phyloP scores from a whole-genome alignment of 2,329 filamentous ascomycete genomes.

The Xylaria arbuscula region DNA sequence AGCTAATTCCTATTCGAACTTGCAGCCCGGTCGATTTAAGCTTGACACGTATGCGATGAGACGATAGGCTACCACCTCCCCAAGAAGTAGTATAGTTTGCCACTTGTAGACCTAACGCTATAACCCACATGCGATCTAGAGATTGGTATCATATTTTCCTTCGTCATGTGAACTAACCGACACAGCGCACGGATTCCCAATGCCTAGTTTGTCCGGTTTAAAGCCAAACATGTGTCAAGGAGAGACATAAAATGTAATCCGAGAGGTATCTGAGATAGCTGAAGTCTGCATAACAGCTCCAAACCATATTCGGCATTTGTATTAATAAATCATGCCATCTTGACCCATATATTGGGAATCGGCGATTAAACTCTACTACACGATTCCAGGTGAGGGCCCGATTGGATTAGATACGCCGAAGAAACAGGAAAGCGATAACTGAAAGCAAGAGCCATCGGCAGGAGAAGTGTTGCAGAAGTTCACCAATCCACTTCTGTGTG shows the following conservation, averaged over 20 bases:
- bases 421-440: not conserved
- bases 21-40: not conserved
- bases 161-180: not conserved
- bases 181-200: not conserved
- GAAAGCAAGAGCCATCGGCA: not conserved
- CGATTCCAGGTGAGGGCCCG: not conserved
- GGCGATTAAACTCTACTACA: not conserved
- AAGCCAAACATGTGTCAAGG: not conserved
- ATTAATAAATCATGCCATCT: not conserved
- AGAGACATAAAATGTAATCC: not conserved
- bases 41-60: conserved; percentile 1
- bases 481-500: not conserved
- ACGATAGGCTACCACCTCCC: not conserved
- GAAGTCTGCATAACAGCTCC: not conserved
- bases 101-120: not conserved
- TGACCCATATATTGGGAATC: not conserved
- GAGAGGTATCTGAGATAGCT: not conserved
- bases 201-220: not conserved
- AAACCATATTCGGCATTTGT: not conserved
- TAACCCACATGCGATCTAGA: not conserved
- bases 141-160: not conserved
- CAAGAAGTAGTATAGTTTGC: not conserved
- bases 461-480: not conserved
- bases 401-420: not conserved
- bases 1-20: not conserved